Percentiles rank a stretch among this genome's conserved stretches.
These are phyloP conservation scores for Scleroderma citrinum DNA, from an alignment of 768 basidiomycete genomes.

Conservation along the genomic window DNA sequence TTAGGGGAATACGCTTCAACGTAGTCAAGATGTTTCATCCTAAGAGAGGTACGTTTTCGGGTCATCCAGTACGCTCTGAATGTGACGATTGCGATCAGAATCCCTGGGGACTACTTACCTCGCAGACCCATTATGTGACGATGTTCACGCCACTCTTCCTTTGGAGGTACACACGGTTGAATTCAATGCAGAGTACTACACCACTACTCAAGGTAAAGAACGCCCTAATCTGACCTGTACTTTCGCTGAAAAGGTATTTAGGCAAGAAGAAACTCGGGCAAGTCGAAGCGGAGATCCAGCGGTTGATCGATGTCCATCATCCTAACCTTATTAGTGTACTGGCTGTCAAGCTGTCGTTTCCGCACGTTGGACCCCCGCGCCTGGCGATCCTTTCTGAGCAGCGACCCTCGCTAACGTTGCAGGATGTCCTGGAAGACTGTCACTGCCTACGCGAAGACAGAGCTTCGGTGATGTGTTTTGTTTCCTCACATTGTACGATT, in stretches of 20 bases:
- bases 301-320: conserved; percentile 53
- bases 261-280: conserved; percentile 66
- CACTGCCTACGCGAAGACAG: conserved; percentile 69
- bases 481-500: not conserved
- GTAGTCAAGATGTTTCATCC: conserved; percentile 71
- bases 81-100: conserved; percentile 32
- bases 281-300: conserved; percentile 60
- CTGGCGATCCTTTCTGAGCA: conserved; percentile 70
- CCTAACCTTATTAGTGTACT: conserved; percentile 61
- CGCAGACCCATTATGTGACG: conserved; percentile 72
- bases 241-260: conserved; percentile 10
- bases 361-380: conserved; percentile 45
- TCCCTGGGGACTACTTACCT: conserved; percentile 61
- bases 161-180: conserved; percentile 64
- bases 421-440: conserved; percentile 72
- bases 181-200: conserved; percentile 67
- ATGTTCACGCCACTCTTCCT: conserved; percentile 48
- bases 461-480: conserved; percentile 45
- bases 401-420: conserved; percentile 55
- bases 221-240: not conserved
- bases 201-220: conserved; percentile 49
- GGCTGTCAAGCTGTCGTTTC: conserved; percentile 57
- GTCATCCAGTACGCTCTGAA: not conserved
- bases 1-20: conserved; percentile 54
- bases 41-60: conserved; percentile 43